These are phyloP conservation scores for Globisporangium heterothallicum DNA, from an alignment of 352 stramenopile genomes.

Conservation along the genomic window DNA sequence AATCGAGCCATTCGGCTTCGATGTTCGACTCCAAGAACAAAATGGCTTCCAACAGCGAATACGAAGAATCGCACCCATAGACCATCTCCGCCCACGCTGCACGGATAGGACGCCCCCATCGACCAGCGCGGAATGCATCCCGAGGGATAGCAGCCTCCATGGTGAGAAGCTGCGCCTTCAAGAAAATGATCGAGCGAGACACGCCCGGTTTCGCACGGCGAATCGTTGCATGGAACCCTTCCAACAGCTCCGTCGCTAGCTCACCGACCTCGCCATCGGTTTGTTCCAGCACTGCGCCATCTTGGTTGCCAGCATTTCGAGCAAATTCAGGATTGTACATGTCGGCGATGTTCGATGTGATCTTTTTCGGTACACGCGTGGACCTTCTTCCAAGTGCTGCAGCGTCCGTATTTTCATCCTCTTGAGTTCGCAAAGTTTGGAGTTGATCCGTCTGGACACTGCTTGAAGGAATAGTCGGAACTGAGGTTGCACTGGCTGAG, in stretches of 20 bases:
- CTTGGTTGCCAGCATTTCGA: conserved; percentile 20
- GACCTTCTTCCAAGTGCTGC: conserved; percentile 32
- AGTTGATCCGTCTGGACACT: neutral
- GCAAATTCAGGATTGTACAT: conserved; percentile 70
- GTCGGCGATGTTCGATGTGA: conserved; percentile 70
- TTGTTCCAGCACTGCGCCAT: conserved; percentile 25
- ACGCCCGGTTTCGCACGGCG: conserved; percentile 34
- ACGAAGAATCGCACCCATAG: conserved; percentile 43
- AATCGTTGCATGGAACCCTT: conserved; percentile 47
- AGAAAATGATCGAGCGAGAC: conserved; percentile 34
- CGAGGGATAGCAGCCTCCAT: conserved; percentile 74
- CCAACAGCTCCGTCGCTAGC: conserved; percentile 63
- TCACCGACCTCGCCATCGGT: conserved; percentile 68
- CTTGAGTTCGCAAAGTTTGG: neutral
- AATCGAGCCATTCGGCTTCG: conserved; percentile 73
- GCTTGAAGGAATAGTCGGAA: neutral
- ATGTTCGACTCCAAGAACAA: conserved; percentile 71
- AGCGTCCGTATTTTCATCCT: conserved; percentile 9
- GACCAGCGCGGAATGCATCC: conserved; percentile 71
- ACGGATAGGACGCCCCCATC: conserved; percentile 58
- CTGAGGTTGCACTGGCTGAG: neutral
- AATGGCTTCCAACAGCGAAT: conserved; percentile 52
- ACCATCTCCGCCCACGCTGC: conserved; percentile 76
- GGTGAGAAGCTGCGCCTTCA: conserved; percentile 61
- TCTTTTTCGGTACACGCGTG: conserved; percentile 65